These are phyloP conservation scores for Candida ascalaphidarum DNA, from an alignment of 805 yeast species.

Conservation along the genomic window DNA sequence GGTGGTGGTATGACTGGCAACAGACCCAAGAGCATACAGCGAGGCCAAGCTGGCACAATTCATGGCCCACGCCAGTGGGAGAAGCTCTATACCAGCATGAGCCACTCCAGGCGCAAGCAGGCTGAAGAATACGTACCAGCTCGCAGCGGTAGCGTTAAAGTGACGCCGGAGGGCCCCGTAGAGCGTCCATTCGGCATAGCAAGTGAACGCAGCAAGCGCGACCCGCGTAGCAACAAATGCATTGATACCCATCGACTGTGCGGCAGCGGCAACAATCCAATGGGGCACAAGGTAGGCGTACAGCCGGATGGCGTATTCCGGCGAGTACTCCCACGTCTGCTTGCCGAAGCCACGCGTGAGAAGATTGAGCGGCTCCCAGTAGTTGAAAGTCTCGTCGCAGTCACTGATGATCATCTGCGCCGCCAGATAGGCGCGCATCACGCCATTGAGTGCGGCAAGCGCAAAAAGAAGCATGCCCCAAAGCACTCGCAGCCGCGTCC, in stretches of 20 bases:
- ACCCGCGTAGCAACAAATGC: slow-evolving; percentile 30
- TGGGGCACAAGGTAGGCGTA: slow-evolving; percentile 66
- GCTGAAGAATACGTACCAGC: slow-evolving; percentile 56
- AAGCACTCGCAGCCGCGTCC: not conserved
- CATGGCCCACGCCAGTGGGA: slow-evolving; percentile 76
- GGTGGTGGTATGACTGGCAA: slow-evolving; percentile 3
- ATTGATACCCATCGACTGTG: slow-evolving; percentile 6
- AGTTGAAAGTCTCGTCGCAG: slow-evolving; percentile 88
- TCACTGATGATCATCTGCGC: slow-evolving; percentile 69
- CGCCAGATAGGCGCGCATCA: slow-evolving; percentile 29
- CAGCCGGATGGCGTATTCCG: slow-evolving; percentile 78
- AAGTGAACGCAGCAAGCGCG: slow-evolving; percentile 27
- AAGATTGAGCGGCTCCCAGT: slow-evolving; percentile 89
- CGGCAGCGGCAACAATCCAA: slow-evolving; percentile 18
- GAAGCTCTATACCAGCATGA: slow-evolving; percentile 77
- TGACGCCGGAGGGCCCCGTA: slow-evolving; percentile 30
- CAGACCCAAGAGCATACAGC: not conserved
- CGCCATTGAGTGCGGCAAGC: slow-evolving; percentile 8
- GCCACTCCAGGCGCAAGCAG: slow-evolving; percentile 73
- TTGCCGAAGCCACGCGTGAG: slow-evolving; percentile 77
- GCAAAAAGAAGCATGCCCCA: slow-evolving; percentile 1
- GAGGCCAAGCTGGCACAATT: slow-evolving; percentile 34
- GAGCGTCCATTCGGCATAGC: slow-evolving; percentile 46
- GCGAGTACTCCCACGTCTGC: slow-evolving; percentile 96
- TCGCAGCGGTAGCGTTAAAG: slow-evolving; percentile 34